These are phyloP conservation scores for Pseudogymnoascus sp. DNA, from an alignment of 2,329 filamentous ascomycete species.

Conservation along the genomic window DNA sequence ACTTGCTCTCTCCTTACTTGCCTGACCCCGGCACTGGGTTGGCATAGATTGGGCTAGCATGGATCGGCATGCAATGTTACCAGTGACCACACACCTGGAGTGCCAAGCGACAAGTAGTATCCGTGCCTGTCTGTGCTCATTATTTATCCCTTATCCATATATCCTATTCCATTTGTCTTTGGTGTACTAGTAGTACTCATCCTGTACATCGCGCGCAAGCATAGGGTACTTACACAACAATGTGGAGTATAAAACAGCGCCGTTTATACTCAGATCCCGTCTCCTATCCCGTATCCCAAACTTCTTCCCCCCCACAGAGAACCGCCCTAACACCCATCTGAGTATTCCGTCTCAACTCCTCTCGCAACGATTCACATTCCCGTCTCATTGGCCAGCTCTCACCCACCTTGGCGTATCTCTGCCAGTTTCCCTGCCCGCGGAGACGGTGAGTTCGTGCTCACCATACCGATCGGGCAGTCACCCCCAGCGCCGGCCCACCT, in stretches of 20 bases:
- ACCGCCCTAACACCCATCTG: neutral
- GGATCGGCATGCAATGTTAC: slow-evolving; percentile 7
- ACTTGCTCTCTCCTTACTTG: neutral
- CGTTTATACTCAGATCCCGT: neutral
- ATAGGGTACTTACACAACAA: neutral
- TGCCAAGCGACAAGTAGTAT: neutral
- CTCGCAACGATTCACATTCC: neutral
- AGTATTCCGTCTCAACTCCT: neutral
- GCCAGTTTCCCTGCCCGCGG: neutral
- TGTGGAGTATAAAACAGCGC: neutral
- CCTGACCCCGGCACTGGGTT: neutral
- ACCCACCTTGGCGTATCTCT: neutral
- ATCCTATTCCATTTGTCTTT: neutral
- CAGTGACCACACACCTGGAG: slow-evolving; percentile 5
- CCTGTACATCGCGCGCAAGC: neutral
- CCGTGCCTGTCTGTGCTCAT: slow-evolving; percentile 3
- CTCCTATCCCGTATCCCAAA: neutral
- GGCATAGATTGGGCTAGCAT: neutral
- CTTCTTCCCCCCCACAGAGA: neutral
- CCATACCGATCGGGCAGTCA: neutral
- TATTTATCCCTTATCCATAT: neutral
- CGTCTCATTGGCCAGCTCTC: neutral
- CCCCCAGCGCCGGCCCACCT: neutral
- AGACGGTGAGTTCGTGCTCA: neutral
- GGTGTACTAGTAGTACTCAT: neutral